Evolutionary conservation across 768 basidiomycete genomes (phyloP).

Genomic region (Kwoniella dejecticola): DNA sequence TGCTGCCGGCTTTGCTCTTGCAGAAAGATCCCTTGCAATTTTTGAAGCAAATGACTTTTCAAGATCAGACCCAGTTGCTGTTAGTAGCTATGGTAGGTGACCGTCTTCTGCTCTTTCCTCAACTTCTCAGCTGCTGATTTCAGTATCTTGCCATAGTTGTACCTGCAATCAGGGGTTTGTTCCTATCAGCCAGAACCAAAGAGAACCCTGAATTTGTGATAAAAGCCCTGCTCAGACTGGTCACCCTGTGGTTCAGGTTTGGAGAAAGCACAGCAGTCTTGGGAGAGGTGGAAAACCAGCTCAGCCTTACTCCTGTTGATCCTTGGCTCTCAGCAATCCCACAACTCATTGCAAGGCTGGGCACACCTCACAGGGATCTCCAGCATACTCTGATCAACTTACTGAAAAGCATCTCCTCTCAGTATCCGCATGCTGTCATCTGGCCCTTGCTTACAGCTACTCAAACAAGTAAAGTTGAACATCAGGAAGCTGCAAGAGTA

Average conservation of each 20-base stretch:
- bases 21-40: constrained; percentile 39
- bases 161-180: constrained; percentile 52
- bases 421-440: constrained; percentile 53
- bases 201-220: constrained; percentile 47
- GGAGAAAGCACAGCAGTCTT: constrained; percentile 47
- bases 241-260: constrained; percentile 54
- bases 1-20: constrained; percentile 33
- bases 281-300: constrained; percentile 40
- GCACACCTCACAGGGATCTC: constrained; percentile 42
- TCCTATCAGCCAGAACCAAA: constrained; percentile 41
- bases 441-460: constrained; percentile 54
- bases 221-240: constrained; percentile 50
- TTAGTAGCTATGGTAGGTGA: constrained; percentile 44
- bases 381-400: constrained; percentile 43
- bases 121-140: constrained; percentile 1
- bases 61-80: constrained; percentile 31
- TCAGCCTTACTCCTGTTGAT: constrained; percentile 32
- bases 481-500: constrained; percentile 48
- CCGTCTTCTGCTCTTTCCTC: background rate
- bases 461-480: constrained; percentile 45
- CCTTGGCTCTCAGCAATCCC: constrained; percentile 52
- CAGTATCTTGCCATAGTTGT: constrained; percentile 37
- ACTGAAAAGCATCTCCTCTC: constrained; percentile 46
- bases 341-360: constrained; percentile 54
- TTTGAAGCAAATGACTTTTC: constrained; percentile 40